phyloP scores from a whole-genome alignment of 73 alveolate species.

The Paramecium primaurelia region DNA sequence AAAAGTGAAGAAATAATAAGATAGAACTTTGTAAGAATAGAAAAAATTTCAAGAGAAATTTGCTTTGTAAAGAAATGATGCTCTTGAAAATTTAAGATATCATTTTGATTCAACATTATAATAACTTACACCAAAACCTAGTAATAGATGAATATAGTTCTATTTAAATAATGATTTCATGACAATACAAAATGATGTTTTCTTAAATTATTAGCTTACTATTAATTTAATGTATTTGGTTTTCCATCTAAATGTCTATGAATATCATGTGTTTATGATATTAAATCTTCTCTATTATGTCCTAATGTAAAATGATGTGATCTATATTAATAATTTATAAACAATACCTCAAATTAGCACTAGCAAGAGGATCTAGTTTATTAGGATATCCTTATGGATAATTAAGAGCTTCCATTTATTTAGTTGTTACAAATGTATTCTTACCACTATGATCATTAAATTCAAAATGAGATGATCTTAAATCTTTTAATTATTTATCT shows the following conservation, averaged over 20 bases:
- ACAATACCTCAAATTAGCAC: neutral
- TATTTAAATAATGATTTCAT: neutral
- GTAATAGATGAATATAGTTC: neutral
- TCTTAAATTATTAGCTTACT: conserved; percentile 20
- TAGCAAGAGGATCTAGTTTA: neutral
- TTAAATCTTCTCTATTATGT: neutral
- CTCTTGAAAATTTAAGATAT: neutral
- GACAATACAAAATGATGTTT: conserved; percentile 27
- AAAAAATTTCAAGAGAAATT: neutral
- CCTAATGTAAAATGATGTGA: conserved; percentile 35
- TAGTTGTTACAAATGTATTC: conserved; percentile 1
- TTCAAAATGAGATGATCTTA: conserved; percentile 32
- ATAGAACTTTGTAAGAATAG: neutral
- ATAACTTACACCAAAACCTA: neutral
- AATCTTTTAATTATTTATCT: conserved; percentile 2
- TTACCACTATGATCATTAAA: conserved; percentile 1
- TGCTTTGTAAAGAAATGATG: neutral
- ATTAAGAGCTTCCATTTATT: neutral
- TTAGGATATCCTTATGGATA: neutral
- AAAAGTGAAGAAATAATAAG: neutral
- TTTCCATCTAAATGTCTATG: conserved; percentile 36
- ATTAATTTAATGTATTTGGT: neutral
- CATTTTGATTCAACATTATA: neutral
- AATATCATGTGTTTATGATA: conserved; percentile 40
- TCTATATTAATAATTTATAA: neutral